Conservation (phyloP, 305 asterid species). For the Solanum hybrid region DNA sequence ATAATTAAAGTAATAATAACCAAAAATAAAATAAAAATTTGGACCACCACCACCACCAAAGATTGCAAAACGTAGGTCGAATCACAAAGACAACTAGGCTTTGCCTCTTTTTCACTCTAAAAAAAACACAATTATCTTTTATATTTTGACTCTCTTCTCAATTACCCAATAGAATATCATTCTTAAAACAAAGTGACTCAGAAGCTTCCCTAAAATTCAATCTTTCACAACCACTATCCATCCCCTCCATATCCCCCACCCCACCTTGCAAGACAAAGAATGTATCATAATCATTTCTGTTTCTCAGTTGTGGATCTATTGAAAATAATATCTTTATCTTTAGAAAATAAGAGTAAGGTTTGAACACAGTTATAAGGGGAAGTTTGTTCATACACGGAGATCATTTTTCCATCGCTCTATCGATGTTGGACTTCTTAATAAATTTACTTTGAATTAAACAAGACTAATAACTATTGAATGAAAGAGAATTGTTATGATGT, state of each 20-base stretch:
- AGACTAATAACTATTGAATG: not conserved
- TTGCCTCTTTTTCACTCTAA: slow-evolving; percentile 23
- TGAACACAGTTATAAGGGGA: too few relatives aligned
- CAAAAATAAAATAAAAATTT: not conserved
- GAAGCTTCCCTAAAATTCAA: not conserved
- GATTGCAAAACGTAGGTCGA: slow-evolving; percentile 10
- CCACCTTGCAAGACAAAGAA: not conserved
- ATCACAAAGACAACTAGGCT: slow-evolving; percentile 18
- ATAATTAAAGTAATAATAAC: not conserved
- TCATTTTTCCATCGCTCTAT: not conserved
- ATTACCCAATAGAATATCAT: not conserved
- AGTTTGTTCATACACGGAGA: not conserved
- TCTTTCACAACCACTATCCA: not conserved
- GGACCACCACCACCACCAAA: slow-evolving; percentile 13
- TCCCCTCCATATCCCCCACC: not conserved
- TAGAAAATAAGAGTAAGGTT: not conserved
- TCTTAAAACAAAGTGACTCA: not conserved
- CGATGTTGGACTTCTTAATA: too few relatives aligned
- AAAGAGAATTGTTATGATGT: not conserved
- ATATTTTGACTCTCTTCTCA: not conserved
- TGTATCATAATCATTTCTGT: not conserved
- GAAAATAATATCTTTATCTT: not conserved
- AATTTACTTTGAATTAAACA: not conserved
- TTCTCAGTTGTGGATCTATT: not conserved
- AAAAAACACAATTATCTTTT: not conserved